Percentiles rank a stretch among this genome's conserved stretches.
These are phyloP conservation scores for Elaeis oleifera DNA, from an alignment of 202 grass and related monocot species.

Conservation along the genomic window DNA sequence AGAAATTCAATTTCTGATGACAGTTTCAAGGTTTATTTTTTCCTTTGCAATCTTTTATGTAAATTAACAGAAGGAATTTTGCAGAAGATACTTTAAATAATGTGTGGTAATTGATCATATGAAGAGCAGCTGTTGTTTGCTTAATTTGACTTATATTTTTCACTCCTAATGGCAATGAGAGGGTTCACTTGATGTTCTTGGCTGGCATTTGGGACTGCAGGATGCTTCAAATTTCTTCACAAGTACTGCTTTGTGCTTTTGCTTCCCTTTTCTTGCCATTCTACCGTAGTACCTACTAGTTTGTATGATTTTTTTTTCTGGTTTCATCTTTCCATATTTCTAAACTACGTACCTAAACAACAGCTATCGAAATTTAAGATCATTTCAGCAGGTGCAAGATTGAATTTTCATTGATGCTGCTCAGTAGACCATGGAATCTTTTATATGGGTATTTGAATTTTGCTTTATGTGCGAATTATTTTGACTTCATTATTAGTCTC, in stretches of 20 bases:
- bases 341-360: slow-evolving; percentile 30
- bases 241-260: slow-evolving; percentile 41
- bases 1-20: slow-evolving; percentile 75
- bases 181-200: slow-evolving; percentile 78
- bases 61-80: no score
- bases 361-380: slow-evolving; percentile 81
- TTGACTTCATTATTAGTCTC: no score
- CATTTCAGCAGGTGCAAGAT: slow-evolving; percentile 56
- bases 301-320: not conserved
- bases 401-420: slow-evolving; percentile 45
- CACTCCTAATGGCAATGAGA: slow-evolving; percentile 67
- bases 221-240: slow-evolving; percentile 93
- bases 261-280: not conserved
- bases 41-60: not conserved
- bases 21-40: slow-evolving; percentile 68
- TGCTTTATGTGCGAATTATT: not conserved
- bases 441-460: slow-evolving; percentile 53
- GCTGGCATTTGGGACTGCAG: slow-evolving; percentile 66
- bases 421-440: slow-evolving; percentile 52
- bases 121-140: no score
- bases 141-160: no score
- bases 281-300: not conserved
- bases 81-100: no score
- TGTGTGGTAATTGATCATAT: no score
- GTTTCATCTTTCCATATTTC: not conserved